phyloP scores from a whole-genome alignment of 495 filamentous ascomycete species.

The Penicillium steckii region DNA sequence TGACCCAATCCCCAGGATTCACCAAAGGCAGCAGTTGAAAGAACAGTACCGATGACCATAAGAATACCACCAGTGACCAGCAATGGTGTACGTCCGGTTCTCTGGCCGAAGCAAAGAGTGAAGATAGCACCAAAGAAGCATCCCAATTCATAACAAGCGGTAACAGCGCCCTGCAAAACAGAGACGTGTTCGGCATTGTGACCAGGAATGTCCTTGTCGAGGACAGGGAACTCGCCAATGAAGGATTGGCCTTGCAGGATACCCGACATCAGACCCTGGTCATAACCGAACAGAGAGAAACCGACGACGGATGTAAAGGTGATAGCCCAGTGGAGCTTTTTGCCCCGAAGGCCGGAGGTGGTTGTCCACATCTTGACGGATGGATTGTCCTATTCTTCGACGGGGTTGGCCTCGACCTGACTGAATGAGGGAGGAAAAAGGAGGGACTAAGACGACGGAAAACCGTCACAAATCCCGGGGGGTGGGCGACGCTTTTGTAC shows the following conservation, averaged over 20 bases:
- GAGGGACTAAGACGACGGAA: constrained; percentile 2
- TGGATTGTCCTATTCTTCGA: not conserved
- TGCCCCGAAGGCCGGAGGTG: constrained; percentile 35
- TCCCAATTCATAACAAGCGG: constrained; percentile 76
- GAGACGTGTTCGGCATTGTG: constrained; percentile 42
- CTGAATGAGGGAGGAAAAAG: constrained; percentile 1
- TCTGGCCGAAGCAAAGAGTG: constrained; percentile 65
- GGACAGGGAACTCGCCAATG: constrained; percentile 63
- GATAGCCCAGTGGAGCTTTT: constrained; percentile 34
- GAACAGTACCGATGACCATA: constrained; percentile 73
- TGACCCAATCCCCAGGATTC: constrained; percentile 52
- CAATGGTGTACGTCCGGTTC: constrained; percentile 61
- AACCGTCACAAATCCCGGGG: constrained; percentile 5
- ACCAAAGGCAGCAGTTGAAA: constrained; percentile 58
- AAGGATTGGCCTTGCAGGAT: constrained; percentile 72
- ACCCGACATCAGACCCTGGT: constrained; percentile 73
- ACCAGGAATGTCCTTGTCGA: constrained; percentile 28
- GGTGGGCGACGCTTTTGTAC: constrained; percentile 6
- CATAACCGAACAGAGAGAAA: constrained; percentile 74
- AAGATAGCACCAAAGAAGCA: constrained; percentile 76
- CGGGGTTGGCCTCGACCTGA: not conserved
- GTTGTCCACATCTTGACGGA: constrained; percentile 40
- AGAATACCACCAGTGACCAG: constrained; percentile 63
- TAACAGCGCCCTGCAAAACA: constrained; percentile 75
- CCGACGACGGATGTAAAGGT: constrained; percentile 51